phyloP scores from a whole-genome alignment of 2,329 filamentous ascomycete species.

The Coccinonectria pachysandricola region DNA sequence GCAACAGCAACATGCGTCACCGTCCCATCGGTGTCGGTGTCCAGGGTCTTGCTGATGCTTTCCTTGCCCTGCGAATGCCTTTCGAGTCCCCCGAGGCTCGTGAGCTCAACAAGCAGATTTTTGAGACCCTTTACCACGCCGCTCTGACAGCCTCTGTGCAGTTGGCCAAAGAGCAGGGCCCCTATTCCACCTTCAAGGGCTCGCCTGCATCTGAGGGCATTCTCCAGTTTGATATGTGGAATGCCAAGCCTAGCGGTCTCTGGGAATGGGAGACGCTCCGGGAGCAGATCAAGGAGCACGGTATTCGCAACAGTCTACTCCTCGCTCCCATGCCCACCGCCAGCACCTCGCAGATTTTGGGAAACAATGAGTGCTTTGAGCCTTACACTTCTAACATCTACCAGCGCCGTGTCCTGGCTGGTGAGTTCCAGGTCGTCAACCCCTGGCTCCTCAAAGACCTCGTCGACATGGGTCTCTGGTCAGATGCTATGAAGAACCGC shows the following conservation, averaged over 20 bases:
- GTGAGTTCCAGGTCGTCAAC: constrained; percentile 99
- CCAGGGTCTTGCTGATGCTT: constrained; percentile 93
- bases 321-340: constrained; percentile 97
- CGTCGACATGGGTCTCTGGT: constrained; percentile 96
- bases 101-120: constrained; percentile 94
- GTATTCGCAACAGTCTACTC: constrained; percentile 89
- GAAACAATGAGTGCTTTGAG: constrained; percentile 99
- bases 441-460: constrained; percentile 97
- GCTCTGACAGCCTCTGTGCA: constrained; percentile 83
- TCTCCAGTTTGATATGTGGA: constrained; percentile 98
- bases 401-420: constrained; percentile 91
- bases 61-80: constrained; percentile 90
- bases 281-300: constrained; percentile 82
- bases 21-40: constrained; percentile 94
- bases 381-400: constrained; percentile 99
- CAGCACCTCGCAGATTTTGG: constrained; percentile 92
- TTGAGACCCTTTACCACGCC: constrained; percentile 98
- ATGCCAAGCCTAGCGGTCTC: constrained; percentile 81
- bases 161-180: constrained; percentile 69
- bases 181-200: constrained; percentile 85
- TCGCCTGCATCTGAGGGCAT: constrained; percentile 91
- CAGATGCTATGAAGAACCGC: constrained; percentile 99
- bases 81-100: constrained; percentile 94
- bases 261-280: constrained; percentile 95
- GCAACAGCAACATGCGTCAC: constrained; percentile 95